Evolutionary conservation across 352 stramenopile genomes (phyloP).

Genomic region (Phytophthora citrophthora): DNA sequence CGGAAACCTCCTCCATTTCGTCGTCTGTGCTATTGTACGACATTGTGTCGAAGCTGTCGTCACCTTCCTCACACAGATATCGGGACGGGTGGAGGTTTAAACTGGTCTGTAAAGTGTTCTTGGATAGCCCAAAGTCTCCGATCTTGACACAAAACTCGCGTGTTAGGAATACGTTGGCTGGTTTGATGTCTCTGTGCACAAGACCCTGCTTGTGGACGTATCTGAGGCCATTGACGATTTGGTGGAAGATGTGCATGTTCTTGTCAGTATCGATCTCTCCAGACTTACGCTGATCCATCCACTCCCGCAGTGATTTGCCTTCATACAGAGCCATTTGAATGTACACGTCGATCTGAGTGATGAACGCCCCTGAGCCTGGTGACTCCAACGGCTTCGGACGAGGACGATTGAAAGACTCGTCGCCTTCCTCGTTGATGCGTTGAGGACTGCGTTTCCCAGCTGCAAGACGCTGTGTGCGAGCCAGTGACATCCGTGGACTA

Average conservation of each 20-base stretch:
- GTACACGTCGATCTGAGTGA: constrained; percentile 86
- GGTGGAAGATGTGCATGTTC: constrained; percentile 75
- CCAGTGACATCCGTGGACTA: constrained; percentile 27
- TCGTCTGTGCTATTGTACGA: constrained; percentile 29
- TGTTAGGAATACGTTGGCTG: constrained; percentile 84
- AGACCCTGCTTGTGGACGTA: constrained; percentile 81
- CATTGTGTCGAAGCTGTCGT: constrained; percentile 28
- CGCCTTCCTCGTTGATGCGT: constrained; percentile 25
- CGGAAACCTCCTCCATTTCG: constrained; percentile 35
- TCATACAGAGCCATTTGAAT: constrained; percentile 96
- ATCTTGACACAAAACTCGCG: constrained; percentile 81
- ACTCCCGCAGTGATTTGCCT: constrained; percentile 85
- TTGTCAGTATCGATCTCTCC: constrained; percentile 43
- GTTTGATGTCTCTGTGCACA: constrained; percentile 85
- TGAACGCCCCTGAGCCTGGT: constrained; percentile 34
- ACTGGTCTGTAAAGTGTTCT: constrained; percentile 67
- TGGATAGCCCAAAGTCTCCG: constrained; percentile 83
- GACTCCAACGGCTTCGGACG: constrained; percentile 26
- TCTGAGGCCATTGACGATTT: constrained; percentile 75
- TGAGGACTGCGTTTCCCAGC: constrained; percentile 13
- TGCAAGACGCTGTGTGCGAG: constrained; percentile 17
- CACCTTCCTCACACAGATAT: constrained; percentile 54
- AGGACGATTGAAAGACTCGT: constrained; percentile 15
- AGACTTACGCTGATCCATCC: constrained; percentile 63
- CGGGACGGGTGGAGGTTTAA: constrained; percentile 61